Conservation (phyloP, 1,284 basidiomycete species). For the Malassezia caprae region DNA sequence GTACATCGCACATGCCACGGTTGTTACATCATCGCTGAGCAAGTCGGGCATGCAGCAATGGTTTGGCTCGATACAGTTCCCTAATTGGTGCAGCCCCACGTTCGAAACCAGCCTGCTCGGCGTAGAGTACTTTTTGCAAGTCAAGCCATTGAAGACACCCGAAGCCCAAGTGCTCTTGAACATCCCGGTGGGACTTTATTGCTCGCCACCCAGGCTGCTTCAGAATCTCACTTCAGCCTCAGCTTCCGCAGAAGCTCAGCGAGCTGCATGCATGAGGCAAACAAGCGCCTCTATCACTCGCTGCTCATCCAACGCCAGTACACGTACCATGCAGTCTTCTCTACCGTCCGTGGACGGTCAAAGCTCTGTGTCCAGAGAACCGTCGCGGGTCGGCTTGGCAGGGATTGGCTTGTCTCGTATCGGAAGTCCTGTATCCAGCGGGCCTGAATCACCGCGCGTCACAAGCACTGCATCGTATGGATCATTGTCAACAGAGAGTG, state of each 20-base stretch:
- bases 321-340: not conserved
- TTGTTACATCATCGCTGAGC: slow-evolving; percentile 1
- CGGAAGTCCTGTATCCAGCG: not conserved
- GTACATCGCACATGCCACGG: slow-evolving; percentile 8
- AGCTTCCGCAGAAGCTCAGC: not conserved
- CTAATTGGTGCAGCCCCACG: slow-evolving; percentile 23
- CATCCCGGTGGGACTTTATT: slow-evolving; percentile 11
- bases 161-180: not conserved
- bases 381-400: not conserved
- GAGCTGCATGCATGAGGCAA: not conserved
- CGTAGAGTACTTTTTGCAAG: slow-evolving; percentile 33
- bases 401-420: not conserved
- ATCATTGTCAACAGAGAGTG: not conserved
- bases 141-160: slow-evolving; percentile 16
- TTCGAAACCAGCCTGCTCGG: slow-evolving; percentile 24
- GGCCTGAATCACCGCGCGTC: not conserved
- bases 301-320: not conserved
- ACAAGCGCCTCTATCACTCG: not conserved
- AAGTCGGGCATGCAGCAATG: slow-evolving; percentile 17
- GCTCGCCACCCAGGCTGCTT: slow-evolving; percentile 12
- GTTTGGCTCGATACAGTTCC: slow-evolving; percentile 16
- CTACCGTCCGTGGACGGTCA: not conserved
- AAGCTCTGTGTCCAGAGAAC: not conserved
- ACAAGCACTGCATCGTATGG: not conserved
- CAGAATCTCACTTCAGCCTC: not conserved